A percentile compares a stretch with the other conserved stretches of the same genome.
phyloP scores from a whole-genome alignment of 352 stramenopile species.

The Globisporangium orthogonon region DNA sequence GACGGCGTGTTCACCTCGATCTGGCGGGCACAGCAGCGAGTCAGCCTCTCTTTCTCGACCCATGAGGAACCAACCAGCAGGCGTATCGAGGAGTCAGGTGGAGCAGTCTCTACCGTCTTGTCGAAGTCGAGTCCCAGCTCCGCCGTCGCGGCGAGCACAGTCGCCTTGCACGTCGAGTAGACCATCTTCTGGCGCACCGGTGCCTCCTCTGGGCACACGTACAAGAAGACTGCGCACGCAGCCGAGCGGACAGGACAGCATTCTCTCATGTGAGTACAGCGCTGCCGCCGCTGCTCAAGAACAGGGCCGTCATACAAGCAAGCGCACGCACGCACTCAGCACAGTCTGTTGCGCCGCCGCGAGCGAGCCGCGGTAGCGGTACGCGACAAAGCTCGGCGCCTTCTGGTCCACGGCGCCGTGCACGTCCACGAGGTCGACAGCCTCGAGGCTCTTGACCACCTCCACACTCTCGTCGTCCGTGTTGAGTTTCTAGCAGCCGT shows the following conservation, averaged over 20 bases:
- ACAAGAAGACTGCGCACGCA: slow-evolving; percentile 70
- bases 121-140: slow-evolving; percentile 65
- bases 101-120: slow-evolving; percentile 32
- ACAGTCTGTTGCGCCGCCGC: slow-evolving; percentile 17
- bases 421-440: slow-evolving; percentile 62
- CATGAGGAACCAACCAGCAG: not conserved
- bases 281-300: no score
- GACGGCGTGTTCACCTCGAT: slow-evolving; percentile 70
- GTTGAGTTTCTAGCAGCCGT: slow-evolving; percentile 51
- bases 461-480: slow-evolving; percentile 72
- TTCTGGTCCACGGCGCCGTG: slow-evolving; percentile 50
- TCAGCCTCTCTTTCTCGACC: not conserved
- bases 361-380: slow-evolving; percentile 49
- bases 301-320: no score
- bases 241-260: no score
- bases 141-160: slow-evolving; percentile 60
- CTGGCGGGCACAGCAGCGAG: slow-evolving; percentile 13
- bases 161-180: slow-evolving; percentile 87
- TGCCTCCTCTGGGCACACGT: slow-evolving; percentile 85
- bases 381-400: slow-evolving; percentile 71
- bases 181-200: slow-evolving; percentile 88
- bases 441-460: slow-evolving; percentile 74
- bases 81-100: not conserved
- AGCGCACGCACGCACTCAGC: slow-evolving; percentile 26
- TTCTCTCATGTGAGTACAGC: no score